Evolutionary conservation across 2,329 filamentous ascomycete genomes (phyloP).

Genomic region (Exophiala sp.): DNA sequence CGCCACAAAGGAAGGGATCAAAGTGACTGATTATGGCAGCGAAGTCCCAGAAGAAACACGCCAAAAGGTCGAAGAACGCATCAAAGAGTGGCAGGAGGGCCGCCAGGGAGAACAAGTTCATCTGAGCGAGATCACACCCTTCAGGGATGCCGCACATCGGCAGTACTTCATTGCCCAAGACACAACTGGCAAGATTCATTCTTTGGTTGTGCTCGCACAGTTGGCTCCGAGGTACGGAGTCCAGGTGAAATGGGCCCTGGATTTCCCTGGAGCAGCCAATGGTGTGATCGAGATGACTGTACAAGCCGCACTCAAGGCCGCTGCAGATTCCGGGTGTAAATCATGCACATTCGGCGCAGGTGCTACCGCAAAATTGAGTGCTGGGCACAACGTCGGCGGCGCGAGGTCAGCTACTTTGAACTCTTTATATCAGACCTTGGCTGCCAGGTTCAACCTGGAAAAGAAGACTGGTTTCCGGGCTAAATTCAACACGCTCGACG

Average conservation of each 20-base stretch:
- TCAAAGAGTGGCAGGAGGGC: constrained; percentile 68
- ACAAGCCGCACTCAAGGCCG: constrained; percentile 57
- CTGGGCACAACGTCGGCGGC: constrained; percentile 70
- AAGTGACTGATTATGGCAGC: constrained; percentile 64
- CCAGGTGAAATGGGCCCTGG: constrained; percentile 81
- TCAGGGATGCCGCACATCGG: constrained; percentile 71
- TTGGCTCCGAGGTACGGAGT: constrained; percentile 72
- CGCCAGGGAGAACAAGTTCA: constrained; percentile 78
- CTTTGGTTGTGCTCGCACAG: constrained; percentile 70
- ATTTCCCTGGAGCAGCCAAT: constrained; percentile 72
- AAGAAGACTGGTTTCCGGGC: constrained; percentile 76
- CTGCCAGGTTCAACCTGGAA: constrained; percentile 67
- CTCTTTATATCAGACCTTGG: constrained; percentile 68
- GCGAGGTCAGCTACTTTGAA: constrained; percentile 68
- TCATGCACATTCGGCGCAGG: constrained; percentile 75
- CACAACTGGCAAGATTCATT: constrained; percentile 61
- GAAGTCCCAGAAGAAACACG: constrained; percentile 59
- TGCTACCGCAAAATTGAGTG: constrained; percentile 63
- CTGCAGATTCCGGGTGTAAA: constrained; percentile 51
- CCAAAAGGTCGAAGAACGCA: constrained; percentile 60
- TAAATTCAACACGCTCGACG: constrained; percentile 74
- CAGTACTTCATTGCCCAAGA: constrained; percentile 72
- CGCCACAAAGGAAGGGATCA: constrained; percentile 71
- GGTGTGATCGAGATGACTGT: constrained; percentile 75
- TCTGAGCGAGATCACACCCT: constrained; percentile 74